Evolutionary conservation across 2,329 filamentous ascomycete species (phyloP).

Genomic region (Rutstroemia sp.): DNA sequence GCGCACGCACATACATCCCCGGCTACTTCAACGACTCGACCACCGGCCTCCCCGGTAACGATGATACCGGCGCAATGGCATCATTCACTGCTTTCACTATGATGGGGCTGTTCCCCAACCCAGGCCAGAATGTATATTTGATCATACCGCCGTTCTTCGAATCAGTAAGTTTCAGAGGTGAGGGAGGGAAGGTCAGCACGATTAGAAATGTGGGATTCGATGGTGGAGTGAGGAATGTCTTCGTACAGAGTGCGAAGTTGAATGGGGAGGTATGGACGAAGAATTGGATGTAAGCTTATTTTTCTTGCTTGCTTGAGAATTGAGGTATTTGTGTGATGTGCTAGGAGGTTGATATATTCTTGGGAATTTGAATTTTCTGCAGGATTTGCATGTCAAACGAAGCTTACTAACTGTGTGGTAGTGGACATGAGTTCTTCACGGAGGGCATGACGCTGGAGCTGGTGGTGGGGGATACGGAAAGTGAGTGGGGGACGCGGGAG

Average conservation of each 20-base stretch:
- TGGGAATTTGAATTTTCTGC: not conserved
- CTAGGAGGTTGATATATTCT: not conserved
- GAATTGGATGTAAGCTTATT: slow-evolving; percentile 47
- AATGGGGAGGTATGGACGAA: slow-evolving; percentile 51
- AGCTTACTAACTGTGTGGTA: not conserved
- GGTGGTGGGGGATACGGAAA: slow-evolving; percentile 51
- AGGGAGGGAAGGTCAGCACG: slow-evolving; percentile 51
- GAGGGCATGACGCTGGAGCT: slow-evolving; percentile 58
- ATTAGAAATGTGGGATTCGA: slow-evolving; percentile 57
- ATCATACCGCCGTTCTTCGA: slow-evolving; percentile 62
- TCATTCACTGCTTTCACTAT: slow-evolving; percentile 22
- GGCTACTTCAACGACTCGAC: slow-evolving; percentile 51
- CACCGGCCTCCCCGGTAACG: slow-evolving; percentile 59
- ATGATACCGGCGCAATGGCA: slow-evolving; percentile 58
- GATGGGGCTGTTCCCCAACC: slow-evolving; percentile 51
- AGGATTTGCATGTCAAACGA: not conserved
- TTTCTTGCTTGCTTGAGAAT: not conserved
- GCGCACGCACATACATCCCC: slow-evolving; percentile 58
- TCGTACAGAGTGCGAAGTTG: slow-evolving; percentile 56
- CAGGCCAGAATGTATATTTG: slow-evolving; percentile 62
- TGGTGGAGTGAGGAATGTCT: slow-evolving; percentile 46
- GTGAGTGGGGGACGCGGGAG: slow-evolving; percentile 52
- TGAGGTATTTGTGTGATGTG: not conserved
- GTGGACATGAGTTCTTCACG: slow-evolving; percentile 56
- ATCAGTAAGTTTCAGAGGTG: slow-evolving; percentile 48